Evolutionary conservation across 148 eudicot species (phyloP), one percentile per base, ranked within the genome.

Genomic region (Vaccinium corymbosum): DNA sequence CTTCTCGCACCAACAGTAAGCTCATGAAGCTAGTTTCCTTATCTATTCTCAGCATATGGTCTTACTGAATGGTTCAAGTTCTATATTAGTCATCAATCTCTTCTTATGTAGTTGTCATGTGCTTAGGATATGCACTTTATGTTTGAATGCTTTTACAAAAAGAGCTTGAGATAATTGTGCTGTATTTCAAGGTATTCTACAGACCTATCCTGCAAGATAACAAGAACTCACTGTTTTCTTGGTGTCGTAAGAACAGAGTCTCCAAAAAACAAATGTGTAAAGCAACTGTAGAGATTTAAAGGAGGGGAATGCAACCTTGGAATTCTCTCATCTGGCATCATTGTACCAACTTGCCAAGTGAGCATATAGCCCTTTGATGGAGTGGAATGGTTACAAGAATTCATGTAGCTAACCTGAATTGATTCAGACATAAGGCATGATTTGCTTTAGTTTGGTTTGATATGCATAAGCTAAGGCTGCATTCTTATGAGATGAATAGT

Each of bases 1-100:
- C 94, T 96, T 71, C 85, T 96, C 84, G 98, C 98, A 86, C 98
- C 98, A 85, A 85, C 82, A 74, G 98, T 96, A 92, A 93, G 98
- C 72, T 89, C 77, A 15, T 77, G 48, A 77, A 35, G 38, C 15
- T 80, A 9, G 38, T 80, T 79, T 64, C 29, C 56, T 76, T 57
- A 32, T 62, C 2, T 22, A 6, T 48, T 62, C 73, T 42, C 53
- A 42, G 20, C n/a, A 38, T 76, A 19, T n/a, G 78, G 29, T 76
- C 55, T 76, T n/a, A 49, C 22, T 76, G 55, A 46, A 19, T 35
- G 14, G 49, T 72, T 7, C 32, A 48, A 80, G 53, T 46, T 48
- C 32, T 14, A 35, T 29, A 32, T 19, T 80, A 57, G 15, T 59
- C 82, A 56, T 51, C 29, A 19, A 19, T 17, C 49, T 15, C 20